Evolutionary conservation across 176 grass and related monocot species (phyloP).

Genomic region (Sorghum bicolor): Sorghum_bicolor_NCBIv3 NC_012879.2:9654501-9655000

Average conservation of each 20-base stretch:
- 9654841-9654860: constrained; percentile 15
- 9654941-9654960: too few relatives aligned
- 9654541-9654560: not conserved
- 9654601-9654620: not conserved
- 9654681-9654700: not conserved
- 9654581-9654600: not conserved
- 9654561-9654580: not conserved
- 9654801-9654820: not conserved
- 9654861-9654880: not conserved
- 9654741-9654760: not conserved
- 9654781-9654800: not conserved
- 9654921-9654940: too few relatives aligned
- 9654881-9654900: too few relatives aligned
- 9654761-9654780: not conserved
- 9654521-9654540: not conserved
- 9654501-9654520: too few relatives aligned
- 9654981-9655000: too few relatives aligned
- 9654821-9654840: not conserved
- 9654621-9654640: constrained; percentile 48
- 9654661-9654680: not conserved
- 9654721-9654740: not conserved
- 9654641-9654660: not conserved
- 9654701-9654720: too few relatives aligned
- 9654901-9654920: too few relatives aligned
- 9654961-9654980: too few relatives aligned